A percentile compares a stretch with the other conserved stretches of the same genome.
Conservation (phyloP, 2,329 filamentous ascomycete species). For the Fusarium pseudoanthophilum region DNA sequence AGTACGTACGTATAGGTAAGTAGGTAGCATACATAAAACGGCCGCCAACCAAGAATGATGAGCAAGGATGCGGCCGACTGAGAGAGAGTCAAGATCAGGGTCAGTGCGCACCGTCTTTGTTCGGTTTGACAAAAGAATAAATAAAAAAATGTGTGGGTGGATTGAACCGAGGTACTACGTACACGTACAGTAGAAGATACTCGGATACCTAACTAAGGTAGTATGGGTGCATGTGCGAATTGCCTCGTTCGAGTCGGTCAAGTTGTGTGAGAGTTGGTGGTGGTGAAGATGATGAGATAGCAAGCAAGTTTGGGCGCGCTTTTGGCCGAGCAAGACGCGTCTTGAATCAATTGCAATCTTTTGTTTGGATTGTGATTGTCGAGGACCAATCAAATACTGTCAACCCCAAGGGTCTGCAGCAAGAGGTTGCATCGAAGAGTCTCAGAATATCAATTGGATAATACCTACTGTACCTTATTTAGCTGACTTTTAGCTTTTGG, state of each 20-base stretch:
- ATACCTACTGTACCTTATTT: too few relatives aligned
- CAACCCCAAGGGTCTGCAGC: slow-evolving; percentile 11
- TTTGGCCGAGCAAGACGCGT: slow-evolving; percentile 25
- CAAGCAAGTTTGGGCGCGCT: slow-evolving; percentile 24
- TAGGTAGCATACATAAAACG: slow-evolving; percentile 7
- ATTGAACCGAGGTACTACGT: neutral
- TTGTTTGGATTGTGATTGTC: slow-evolving; percentile 39
- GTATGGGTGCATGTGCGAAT: slow-evolving; percentile 4
- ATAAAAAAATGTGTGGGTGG: slow-evolving; percentile 7
- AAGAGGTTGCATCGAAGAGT: slow-evolving; percentile 3
- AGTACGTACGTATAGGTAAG: neutral
- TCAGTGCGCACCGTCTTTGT: slow-evolving; percentile 3
- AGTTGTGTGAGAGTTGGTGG: neutral
- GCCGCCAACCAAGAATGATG: neutral
- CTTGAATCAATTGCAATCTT: slow-evolving; percentile 1
- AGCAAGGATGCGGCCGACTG: neutral
- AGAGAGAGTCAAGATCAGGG: neutral
- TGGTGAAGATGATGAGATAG: neutral
- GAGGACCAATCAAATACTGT: slow-evolving; percentile 37
- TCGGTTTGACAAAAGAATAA: neutral
- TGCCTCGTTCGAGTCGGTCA: neutral
- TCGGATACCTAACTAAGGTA: neutral
- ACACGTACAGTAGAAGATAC: neutral
- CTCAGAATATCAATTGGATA: slow-evolving; percentile 5
- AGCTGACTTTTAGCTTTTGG: neutral